phyloP scores from a whole-genome alignment of 2,329 filamentous ascomycete genomes.

The Pyrenophora tritici-repentis region DNA sequence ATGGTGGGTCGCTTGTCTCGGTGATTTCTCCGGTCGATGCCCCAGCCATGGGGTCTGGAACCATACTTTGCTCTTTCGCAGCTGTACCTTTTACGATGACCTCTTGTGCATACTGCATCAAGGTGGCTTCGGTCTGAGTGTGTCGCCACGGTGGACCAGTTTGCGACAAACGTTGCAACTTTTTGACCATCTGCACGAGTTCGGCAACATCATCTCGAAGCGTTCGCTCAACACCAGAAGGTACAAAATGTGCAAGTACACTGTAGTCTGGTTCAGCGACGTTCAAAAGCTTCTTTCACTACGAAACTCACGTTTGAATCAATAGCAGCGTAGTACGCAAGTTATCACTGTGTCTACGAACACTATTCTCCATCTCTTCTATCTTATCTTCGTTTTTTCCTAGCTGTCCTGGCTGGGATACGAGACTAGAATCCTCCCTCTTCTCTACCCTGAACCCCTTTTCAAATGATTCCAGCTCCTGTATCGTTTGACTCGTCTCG shows the following conservation, averaged over 20 bases:
- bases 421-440: neutral
- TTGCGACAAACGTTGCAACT: slow-evolving; percentile 7
- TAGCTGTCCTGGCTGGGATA: neutral
- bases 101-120: too few relatives aligned
- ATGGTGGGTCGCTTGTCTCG: slow-evolving; percentile 7
- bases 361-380: neutral
- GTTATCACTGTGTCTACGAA: slow-evolving; percentile 23
- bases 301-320: neutral
- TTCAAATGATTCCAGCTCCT: slow-evolving; percentile 21
- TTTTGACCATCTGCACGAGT: slow-evolving; percentile 15
- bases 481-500: slow-evolving; percentile 16
- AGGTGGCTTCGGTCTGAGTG: too few relatives aligned
- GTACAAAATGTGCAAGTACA: slow-evolving; percentile 1
- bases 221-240: slow-evolving; percentile 8
- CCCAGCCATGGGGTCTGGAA: too few relatives aligned
- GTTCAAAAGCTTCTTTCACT: too few relatives aligned
- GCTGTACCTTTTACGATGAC: too few relatives aligned
- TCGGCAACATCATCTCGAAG: slow-evolving; percentile 5
- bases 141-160: too few relatives aligned
- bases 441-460: slow-evolving; percentile 5
- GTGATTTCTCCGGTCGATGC: neutral
- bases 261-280: slow-evolving; percentile 5
- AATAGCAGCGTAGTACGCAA: slow-evolving; percentile 18
- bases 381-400: slow-evolving; percentile 5
- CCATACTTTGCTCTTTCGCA: too few relatives aligned